Conservation (phyloP, 768 basidiomycete species). For the Mycena pura region DNA sequence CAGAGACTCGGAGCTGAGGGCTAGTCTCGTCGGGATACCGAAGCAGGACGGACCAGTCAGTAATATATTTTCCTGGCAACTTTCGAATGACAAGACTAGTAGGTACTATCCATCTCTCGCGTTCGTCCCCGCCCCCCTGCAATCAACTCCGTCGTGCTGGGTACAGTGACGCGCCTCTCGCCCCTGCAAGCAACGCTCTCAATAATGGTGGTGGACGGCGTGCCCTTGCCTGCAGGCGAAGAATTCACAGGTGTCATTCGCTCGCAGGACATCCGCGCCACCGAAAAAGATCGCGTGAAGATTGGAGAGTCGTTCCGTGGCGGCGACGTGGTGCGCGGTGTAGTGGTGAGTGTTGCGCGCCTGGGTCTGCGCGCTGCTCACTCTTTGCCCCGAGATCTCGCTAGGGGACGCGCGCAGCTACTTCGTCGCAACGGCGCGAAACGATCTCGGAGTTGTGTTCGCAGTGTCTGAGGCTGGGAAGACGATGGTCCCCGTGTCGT, state of each 20-base stretch:
- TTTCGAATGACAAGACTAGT: slow-evolving; percentile 23
- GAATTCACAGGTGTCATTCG: slow-evolving; percentile 92
- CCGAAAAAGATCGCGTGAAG: slow-evolving; percentile 89
- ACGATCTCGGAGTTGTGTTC: slow-evolving; percentile 91
- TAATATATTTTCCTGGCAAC: slow-evolving; percentile 40
- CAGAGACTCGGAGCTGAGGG: slow-evolving; percentile 67
- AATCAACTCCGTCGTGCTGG: slow-evolving; percentile 79
- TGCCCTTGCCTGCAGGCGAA: slow-evolving; percentile 81
- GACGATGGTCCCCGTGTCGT: slow-evolving; percentile 86
- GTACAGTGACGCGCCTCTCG: slow-evolving; percentile 81
- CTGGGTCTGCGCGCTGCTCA: background rate
- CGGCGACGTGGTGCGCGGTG: slow-evolving; percentile 86
- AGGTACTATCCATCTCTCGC: slow-evolving; percentile 51
- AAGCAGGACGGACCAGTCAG: slow-evolving; percentile 70
- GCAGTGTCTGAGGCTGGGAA: slow-evolving; percentile 86
- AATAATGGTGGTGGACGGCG: slow-evolving; percentile 86
- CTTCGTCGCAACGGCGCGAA: slow-evolving; percentile 89
- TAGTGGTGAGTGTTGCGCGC: slow-evolving; percentile 66
- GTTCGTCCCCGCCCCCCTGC: slow-evolving; percentile 76
- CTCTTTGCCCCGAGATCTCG: slow-evolving; percentile 67
- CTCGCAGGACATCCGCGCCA: slow-evolving; percentile 86
- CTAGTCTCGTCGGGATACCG: slow-evolving; percentile 74
- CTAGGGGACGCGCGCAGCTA: slow-evolving; percentile 92
- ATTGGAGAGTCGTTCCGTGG: slow-evolving; percentile 92
- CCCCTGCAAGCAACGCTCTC: slow-evolving; percentile 84